A percentile compares a stretch with the other conserved stretches of the same genome.
These are phyloP conservation scores for Ustilago loliicola DNA, from an alignment of 1,284 basidiomycete species.

Conservation along the genomic window DNA sequence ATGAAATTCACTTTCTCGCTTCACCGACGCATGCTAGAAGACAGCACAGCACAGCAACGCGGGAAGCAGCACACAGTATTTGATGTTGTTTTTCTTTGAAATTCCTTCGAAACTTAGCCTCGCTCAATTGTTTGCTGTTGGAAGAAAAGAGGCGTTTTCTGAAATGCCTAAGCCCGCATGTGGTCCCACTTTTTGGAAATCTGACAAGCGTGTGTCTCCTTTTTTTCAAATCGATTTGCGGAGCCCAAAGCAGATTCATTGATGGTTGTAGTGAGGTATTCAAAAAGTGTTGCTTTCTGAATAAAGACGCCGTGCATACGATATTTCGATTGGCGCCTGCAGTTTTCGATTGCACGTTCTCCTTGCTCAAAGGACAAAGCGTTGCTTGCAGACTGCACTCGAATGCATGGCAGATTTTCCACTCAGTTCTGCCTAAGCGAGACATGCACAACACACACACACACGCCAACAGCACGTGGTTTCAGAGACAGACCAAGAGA, in stretches of 20 bases:
- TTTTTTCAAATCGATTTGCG: too few species aligned
- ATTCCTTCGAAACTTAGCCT: neutral
- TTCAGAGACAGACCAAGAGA: too few species aligned
- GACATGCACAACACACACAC: constrained; percentile 2
- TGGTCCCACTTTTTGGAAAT: too few species aligned
- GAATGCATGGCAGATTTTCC: neutral
- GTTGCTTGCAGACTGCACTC: neutral
- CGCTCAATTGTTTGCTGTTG: too few species aligned
- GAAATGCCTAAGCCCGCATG: too few species aligned
- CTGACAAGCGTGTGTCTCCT: too few species aligned
- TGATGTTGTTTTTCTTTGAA: neutral
- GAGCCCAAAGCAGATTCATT: too few species aligned
- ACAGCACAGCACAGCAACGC: constrained; percentile 2
- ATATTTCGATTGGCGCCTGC: too few species aligned
- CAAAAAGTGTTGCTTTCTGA: too few species aligned
- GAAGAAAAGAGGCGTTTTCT: too few species aligned
- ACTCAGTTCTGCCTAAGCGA: neutral
- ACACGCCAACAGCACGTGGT: neutral
- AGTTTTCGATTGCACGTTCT: neutral
- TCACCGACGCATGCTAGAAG: neutral
- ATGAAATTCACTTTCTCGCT: neutral
- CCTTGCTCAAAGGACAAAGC: neutral
- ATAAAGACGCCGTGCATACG: too few species aligned
- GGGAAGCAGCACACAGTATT: neutral
- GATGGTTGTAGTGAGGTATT: too few species aligned